Evolutionary conservation across 2,329 filamentous ascomycete genomes (phyloP), one percentile per base, ranked within the genome.

Genomic region (Talaromyces sp.): DNA sequence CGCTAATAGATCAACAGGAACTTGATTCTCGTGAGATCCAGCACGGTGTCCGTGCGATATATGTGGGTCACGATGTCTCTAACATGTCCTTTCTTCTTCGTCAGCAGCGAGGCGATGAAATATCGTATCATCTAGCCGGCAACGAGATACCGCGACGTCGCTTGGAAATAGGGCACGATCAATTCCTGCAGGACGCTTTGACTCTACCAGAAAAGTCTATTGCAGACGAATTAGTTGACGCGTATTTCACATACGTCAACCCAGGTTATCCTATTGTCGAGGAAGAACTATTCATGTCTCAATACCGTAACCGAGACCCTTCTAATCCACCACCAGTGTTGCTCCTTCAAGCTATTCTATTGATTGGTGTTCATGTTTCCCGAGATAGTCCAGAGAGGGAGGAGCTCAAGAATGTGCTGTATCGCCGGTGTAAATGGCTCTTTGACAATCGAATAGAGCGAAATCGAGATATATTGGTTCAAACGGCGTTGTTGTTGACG

Each of bases 41-140:
- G 36, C 70, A 73, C 53, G 72, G 74, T 2, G 77, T 79, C 15
- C 76, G 80, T 22, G 76, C 80, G 10, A 80, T 79, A 57, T 83
- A 81, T 63, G 80, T 83, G 45, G 81, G 81, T 6, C 79, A 80
- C 57, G 80, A 82, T 61, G 75, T 81, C 59, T 83, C 81, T 35
- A 83, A 83, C 59, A 74, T 83, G 63, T 80, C 80, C 56, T 81
- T 82, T 62, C 69, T 83, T 41, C 76, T 83, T 28, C 77, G 79
- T 11, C 80, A 82, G 60, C 77, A 79, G 59, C 67, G 76, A 65
- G 72, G 73, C 36, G 69, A 69, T 57, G 72, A 75, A 58, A 72
- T 74, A 43, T 57, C 54, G 11, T 74, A 75, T 57, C 75, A 77
- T 62, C 77, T 76, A 61, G 72, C 75, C 5, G 72, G 73, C 43